Percentiles rank a stretch among this genome's conserved stretches.
These are phyloP conservation scores for Thyridium curvatum DNA, from an alignment of 2,329 filamentous ascomycete genomes.

Conservation along the genomic window DNA sequence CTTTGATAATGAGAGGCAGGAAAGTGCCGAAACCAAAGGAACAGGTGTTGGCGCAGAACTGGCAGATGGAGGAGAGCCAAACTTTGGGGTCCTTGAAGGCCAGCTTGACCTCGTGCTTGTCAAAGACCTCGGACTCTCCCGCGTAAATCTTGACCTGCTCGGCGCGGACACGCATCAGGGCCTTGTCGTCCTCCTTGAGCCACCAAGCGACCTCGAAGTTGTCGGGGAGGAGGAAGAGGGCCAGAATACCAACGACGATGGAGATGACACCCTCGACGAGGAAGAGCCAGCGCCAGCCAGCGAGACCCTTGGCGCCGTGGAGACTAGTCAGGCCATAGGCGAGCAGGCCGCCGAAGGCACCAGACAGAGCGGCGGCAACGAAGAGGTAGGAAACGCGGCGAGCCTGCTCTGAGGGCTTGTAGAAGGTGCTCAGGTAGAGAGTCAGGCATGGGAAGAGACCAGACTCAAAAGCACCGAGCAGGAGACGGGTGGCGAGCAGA, in stretches of 20 bases:
- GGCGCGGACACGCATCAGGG: slow-evolving; percentile 12
- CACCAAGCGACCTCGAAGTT: slow-evolving; percentile 14
- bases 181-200: slow-evolving; percentile 11
- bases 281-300: slow-evolving; percentile 20
- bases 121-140: slow-evolving; percentile 14
- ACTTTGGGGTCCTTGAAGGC: slow-evolving; percentile 17
- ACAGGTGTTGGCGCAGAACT: slow-evolving; percentile 30
- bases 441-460: slow-evolving; percentile 35
- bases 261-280: slow-evolving; percentile 15
- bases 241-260: slow-evolving; percentile 7
- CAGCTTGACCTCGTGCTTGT: slow-evolving; percentile 13
- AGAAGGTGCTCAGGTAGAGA: slow-evolving; percentile 26
- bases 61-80: slow-evolving; percentile 22
- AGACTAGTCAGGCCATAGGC: slow-evolving; percentile 18
- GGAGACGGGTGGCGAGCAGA: slow-evolving; percentile 13
- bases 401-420: slow-evolving; percentile 17
- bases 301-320: slow-evolving; percentile 15
- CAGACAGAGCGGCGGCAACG: slow-evolving; percentile 16
- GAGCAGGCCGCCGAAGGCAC: slow-evolving; percentile 19
- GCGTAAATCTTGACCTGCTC: slow-evolving; percentile 15
- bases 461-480: slow-evolving; percentile 16
- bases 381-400: slow-evolving; percentile 19
- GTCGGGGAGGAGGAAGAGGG: slow-evolving; percentile 9
- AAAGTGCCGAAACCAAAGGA: slow-evolving; percentile 33
- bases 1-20: slow-evolving; percentile 26